Percentiles rank a stretch among this genome's conserved stretches.
Conservation (phyloP, 805 yeast species). For the Metschnikowia shivogae region DNA sequence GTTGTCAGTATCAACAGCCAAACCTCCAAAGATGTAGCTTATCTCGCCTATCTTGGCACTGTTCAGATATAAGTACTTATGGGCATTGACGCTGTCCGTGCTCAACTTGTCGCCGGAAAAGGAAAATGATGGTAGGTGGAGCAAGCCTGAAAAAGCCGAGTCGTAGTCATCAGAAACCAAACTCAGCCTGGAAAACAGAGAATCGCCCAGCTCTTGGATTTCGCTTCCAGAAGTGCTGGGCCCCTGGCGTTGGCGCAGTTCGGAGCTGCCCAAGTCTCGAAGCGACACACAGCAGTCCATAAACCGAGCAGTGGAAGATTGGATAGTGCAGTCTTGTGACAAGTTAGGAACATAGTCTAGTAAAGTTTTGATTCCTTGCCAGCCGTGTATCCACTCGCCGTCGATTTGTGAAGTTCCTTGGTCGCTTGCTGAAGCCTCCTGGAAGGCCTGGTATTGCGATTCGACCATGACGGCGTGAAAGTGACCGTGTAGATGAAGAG, state of each 20-base stretch:
- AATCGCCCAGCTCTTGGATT: neutral
- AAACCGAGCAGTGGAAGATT: neutral
- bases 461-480: neutral
- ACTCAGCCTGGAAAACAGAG: neutral
- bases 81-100: neutral
- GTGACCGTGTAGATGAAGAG: too few species aligned
- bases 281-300: neutral
- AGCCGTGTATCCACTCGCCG: slow-evolving; percentile 13
- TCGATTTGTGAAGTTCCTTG: slow-evolving; percentile 5
- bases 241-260: neutral
- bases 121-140: slow-evolving; percentile 14
- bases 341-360: slow-evolving; percentile 2
- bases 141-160: slow-evolving; percentile 16
- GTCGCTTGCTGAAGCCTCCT: slow-evolving; percentile 4
- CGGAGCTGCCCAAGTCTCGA: slow-evolving; percentile 1
- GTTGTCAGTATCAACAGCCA: slow-evolving; percentile 17
- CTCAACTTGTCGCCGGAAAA: slow-evolving; percentile 1
- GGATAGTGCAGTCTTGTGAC: neutral
- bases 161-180: slow-evolving; percentile 10
- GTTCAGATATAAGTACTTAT: slow-evolving; percentile 25
- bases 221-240: neutral
- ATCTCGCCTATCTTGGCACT: slow-evolving; percentile 29
- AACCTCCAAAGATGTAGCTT: slow-evolving; percentile 38
- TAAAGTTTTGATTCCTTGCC: slow-evolving; percentile 19
- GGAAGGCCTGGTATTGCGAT: slow-evolving; percentile 5